Conservation (phyloP, 345 rosid genomes). For the Populus ilicifolia region DNA sequence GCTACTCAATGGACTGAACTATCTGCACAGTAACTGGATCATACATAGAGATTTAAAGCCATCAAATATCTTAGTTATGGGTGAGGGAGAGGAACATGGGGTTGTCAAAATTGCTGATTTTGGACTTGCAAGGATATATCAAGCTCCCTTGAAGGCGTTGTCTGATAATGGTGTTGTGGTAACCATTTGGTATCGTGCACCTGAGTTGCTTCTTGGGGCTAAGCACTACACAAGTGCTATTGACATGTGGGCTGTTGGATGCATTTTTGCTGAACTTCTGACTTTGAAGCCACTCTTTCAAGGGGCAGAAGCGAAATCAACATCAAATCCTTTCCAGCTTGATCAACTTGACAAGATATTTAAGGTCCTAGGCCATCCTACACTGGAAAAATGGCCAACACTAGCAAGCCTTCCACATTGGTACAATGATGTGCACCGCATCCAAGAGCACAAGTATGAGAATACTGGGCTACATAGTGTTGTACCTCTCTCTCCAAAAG, state of each 20-base stretch:
- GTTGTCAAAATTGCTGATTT: conserved; percentile 94
- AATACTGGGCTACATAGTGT: conserved; percentile 58
- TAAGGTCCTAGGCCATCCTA: conserved; percentile 95
- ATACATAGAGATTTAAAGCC: conserved; percentile 97
- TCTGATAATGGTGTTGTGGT: conserved; percentile 94
- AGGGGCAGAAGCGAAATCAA: conserved; percentile 88
- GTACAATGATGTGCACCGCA: conserved; percentile 67
- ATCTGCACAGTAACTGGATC: conserved; percentile 98
- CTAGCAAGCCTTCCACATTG: conserved; percentile 84
- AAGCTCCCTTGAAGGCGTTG: conserved; percentile 82
- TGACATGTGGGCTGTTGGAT: conserved; percentile 99
- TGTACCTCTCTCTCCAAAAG: conserved; percentile 65
- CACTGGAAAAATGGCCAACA: conserved; percentile 89
- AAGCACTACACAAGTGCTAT: conserved; percentile 97
- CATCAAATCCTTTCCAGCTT: conserved; percentile 80
- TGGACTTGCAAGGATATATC: conserved; percentile 94
- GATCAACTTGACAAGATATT: conserved; percentile 99
- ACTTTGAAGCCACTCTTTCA: conserved; percentile 96
- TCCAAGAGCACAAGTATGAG: conserved; percentile 82
- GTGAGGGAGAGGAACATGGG: conserved; percentile 97
- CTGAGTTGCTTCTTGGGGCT: conserved; percentile 95
- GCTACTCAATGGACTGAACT: conserved; percentile 94
- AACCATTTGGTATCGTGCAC: conserved; percentile 99
- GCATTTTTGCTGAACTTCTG: conserved; percentile 94
- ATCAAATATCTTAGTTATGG: conserved; percentile 97